Conservation (phyloP, 1,284 basidiomycete genomes). For the Tilletiaria anomala region DNA sequence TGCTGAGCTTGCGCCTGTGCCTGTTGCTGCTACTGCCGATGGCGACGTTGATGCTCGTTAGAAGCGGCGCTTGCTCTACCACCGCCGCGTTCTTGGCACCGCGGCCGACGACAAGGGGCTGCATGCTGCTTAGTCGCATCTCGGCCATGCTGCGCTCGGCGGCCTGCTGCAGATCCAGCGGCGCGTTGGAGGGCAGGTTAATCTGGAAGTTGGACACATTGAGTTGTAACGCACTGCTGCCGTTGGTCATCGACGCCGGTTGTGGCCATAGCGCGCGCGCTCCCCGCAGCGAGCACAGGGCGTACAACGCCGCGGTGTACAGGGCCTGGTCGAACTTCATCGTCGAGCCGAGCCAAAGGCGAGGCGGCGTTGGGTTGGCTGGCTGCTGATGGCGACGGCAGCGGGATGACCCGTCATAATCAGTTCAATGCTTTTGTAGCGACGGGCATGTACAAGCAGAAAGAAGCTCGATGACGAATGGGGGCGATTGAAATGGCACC, state of each 20-base stretch:
- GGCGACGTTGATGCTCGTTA: slow-evolving; percentile 9
- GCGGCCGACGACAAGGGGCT: slow-evolving; percentile 47
- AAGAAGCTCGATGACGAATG: too few species aligned
- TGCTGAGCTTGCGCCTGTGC: slow-evolving; percentile 5
- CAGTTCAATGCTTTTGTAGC: too few species aligned
- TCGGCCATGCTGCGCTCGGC: slow-evolving; percentile 41
- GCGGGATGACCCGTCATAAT: too few species aligned
- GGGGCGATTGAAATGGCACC: too few species aligned
- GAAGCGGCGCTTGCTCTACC: slow-evolving; percentile 32
- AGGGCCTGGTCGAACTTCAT: too few species aligned
- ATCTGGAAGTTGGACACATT: slow-evolving; percentile 46
- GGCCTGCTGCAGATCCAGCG: slow-evolving; percentile 45
- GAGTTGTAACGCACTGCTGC: slow-evolving; percentile 43
- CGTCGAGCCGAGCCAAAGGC: too few species aligned
- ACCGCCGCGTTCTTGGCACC: slow-evolving; percentile 42
- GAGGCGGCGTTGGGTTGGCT: too few species aligned
- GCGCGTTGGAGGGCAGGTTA: slow-evolving; percentile 38
- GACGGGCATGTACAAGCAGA: too few species aligned
- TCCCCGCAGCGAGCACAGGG: neutral
- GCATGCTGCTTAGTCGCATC: slow-evolving; percentile 44
- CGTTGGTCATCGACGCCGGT: slow-evolving; percentile 47
- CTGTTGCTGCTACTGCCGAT: slow-evolving; percentile 10
- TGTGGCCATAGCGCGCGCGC: slow-evolving; percentile 15
- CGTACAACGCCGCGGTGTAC: neutral
- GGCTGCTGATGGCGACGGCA: too few species aligned